A percentile compares a stretch with the other conserved stretches of the same genome.
phyloP scores from a whole-genome alignment of 2,329 filamentous ascomycete species.

The Botryotinia globosa region DNA sequence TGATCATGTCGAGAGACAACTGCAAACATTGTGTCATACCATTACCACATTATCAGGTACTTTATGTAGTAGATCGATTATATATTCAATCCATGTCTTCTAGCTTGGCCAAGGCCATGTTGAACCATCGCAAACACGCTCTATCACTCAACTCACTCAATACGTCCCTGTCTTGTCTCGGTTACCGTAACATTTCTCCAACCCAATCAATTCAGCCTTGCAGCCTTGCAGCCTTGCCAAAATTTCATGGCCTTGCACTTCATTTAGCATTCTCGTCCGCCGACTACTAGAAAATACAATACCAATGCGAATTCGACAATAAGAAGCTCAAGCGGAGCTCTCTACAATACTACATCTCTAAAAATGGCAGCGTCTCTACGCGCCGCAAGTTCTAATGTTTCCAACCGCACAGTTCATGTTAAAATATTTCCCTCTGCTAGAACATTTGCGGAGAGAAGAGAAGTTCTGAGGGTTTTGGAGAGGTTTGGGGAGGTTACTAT shows the following conservation, averaged over 20 bases:
- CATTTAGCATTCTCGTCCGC: background rate
- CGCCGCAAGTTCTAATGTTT: constrained; percentile 17
- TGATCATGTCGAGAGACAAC: background rate
- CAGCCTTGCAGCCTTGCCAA: background rate
- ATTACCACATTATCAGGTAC: background rate
- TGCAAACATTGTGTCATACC: background rate
- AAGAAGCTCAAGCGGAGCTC: background rate
- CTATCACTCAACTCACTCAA: background rate
- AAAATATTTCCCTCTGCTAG: constrained; percentile 35
- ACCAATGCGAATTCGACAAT: background rate
- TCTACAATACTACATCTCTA: background rate
- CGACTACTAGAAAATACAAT: background rate
- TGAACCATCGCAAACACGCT: background rate
- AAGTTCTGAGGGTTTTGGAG: constrained; percentile 38
- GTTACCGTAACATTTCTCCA: background rate
- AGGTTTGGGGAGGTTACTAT: constrained; percentile 37
- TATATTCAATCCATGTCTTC: background rate
- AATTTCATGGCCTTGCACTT: background rate
- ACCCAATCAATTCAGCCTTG: background rate
- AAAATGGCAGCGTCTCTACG: constrained; percentile 6
- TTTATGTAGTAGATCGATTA: background rate
- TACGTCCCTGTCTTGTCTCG: background rate
- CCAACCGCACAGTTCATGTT: constrained; percentile 35
- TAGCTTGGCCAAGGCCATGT: background rate
- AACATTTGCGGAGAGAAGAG: constrained; percentile 37